These are phyloP conservation scores for Pisolithus orientalis DNA, from an alignment of 768 basidiomycete genomes.

Conservation along the genomic window DNA sequence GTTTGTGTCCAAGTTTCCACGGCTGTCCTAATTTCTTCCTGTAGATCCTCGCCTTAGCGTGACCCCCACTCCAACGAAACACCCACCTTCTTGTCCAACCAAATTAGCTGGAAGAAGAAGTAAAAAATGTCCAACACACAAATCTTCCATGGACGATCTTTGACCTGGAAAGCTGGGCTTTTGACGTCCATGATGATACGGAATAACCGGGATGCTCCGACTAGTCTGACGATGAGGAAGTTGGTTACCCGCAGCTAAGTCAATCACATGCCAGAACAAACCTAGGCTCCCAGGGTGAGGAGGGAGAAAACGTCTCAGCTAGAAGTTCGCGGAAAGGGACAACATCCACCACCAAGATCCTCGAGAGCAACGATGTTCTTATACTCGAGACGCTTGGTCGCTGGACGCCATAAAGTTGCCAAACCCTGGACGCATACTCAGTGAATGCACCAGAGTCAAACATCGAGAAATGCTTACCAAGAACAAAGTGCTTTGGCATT, in stretches of 20 bases:
- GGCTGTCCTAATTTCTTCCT: conserved; percentile 67
- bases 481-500: conserved; percentile 51
- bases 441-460: neutral
- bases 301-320: conserved; percentile 17
- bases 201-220: conserved; percentile 51
- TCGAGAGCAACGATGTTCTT: conserved; percentile 51
- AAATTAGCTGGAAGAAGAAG: conserved; percentile 54
- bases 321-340: conserved; percentile 55
- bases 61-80: neutral
- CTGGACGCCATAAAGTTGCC: conserved; percentile 65
- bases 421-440: conserved; percentile 39
- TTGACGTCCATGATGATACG: conserved; percentile 61
- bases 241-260: neutral
- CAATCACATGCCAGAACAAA: conserved; percentile 19
- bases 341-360: conserved; percentile 55
- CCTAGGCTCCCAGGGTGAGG: conserved; percentile 44
- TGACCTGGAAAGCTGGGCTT: conserved; percentile 53
- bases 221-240: conserved; percentile 34
- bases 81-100: conserved; percentile 57
- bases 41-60: neutral
- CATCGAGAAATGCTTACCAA: conserved; percentile 38
- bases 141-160: conserved; percentile 63
- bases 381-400: conserved; percentile 45
- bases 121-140: conserved; percentile 54
- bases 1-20: conserved; percentile 53